phyloP scores from a whole-genome alignment of 306 rosid genomes.

The Castanea mollissima region DNA sequence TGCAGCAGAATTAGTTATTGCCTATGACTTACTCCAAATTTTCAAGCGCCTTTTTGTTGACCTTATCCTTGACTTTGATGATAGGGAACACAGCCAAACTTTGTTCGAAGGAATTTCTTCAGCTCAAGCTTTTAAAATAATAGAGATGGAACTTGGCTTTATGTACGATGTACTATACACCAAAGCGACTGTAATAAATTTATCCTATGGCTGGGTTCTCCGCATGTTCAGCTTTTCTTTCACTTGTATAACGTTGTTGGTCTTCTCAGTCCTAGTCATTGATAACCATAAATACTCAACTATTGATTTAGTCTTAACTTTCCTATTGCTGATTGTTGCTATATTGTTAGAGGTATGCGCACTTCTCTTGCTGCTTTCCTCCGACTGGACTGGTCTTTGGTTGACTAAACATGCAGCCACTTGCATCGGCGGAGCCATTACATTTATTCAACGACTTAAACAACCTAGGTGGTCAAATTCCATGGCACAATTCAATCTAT shows the following conservation, averaged over 20 bases:
- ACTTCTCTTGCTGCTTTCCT: background rate
- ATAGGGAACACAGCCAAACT: background rate
- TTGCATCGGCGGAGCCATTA: background rate
- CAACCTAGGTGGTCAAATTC: constrained; percentile 4
- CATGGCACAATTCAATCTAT: background rate
- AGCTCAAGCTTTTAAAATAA: background rate
- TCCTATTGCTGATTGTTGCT: background rate
- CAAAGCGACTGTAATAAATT: background rate
- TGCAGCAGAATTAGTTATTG: too few relatives aligned
- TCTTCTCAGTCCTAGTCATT: background rate
- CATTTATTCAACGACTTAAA: background rate
- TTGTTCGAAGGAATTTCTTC: background rate
- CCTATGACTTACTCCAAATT: too few relatives aligned
- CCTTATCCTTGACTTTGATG: too few relatives aligned
- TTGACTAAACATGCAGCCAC: background rate
- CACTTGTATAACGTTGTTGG: background rate
- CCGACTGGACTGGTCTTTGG: background rate
- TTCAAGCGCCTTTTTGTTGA: too few relatives aligned
- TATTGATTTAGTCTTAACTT: background rate
- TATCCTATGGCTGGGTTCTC: background rate
- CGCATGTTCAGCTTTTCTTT: background rate
- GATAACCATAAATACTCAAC: background rate
- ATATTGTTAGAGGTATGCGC: background rate
- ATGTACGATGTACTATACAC: constrained; percentile 2
- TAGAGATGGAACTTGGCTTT: background rate